Conservation (phyloP, 2,329 filamentous ascomycete species). For the Periconia sp. region DNA sequence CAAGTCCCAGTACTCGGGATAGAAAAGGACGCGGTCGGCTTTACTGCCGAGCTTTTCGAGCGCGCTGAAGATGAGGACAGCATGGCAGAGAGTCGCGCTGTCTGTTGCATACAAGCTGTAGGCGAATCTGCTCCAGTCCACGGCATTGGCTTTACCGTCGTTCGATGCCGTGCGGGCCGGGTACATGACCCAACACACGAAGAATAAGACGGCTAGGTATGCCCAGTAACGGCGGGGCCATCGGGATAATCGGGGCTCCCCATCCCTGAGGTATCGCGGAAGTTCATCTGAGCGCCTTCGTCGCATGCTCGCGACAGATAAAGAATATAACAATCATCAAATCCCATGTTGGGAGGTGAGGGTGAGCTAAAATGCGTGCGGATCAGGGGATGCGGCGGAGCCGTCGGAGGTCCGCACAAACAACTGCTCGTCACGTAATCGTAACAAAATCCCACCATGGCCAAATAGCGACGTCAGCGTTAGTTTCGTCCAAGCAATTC, state of each 20-base stretch:
- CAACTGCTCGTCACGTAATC: too few relatives aligned
- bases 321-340: not conserved
- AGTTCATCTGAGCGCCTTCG: slow-evolving; percentile 38
- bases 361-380: not conserved
- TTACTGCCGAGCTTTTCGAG: slow-evolving; percentile 46
- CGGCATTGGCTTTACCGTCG: slow-evolving; percentile 8
- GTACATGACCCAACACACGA: slow-evolving; percentile 32
- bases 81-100: slow-evolving; percentile 46
- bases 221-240: slow-evolving; percentile 33
- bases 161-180: slow-evolving; percentile 11
- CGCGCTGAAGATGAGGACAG: slow-evolving; percentile 49
- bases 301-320: slow-evolving; percentile 27
- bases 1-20: slow-evolving; percentile 45
- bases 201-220: slow-evolving; percentile 27
- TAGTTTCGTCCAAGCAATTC: too few relatives aligned
- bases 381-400: slow-evolving; percentile 17
- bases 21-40: slow-evolving; percentile 50
- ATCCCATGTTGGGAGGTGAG: slow-evolving; percentile 11
- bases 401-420: slow-evolving; percentile 12
- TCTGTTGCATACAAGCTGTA: slow-evolving; percentile 50
- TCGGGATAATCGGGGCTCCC: slow-evolving; percentile 16
- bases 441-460: too few relatives aligned
- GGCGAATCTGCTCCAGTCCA: slow-evolving; percentile 44
- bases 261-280: slow-evolving; percentile 29
- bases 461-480: too few relatives aligned